phyloP scores from a whole-genome alignment of 1,284 basidiomycete genomes.

The Rhodotorula sp. region DNA sequence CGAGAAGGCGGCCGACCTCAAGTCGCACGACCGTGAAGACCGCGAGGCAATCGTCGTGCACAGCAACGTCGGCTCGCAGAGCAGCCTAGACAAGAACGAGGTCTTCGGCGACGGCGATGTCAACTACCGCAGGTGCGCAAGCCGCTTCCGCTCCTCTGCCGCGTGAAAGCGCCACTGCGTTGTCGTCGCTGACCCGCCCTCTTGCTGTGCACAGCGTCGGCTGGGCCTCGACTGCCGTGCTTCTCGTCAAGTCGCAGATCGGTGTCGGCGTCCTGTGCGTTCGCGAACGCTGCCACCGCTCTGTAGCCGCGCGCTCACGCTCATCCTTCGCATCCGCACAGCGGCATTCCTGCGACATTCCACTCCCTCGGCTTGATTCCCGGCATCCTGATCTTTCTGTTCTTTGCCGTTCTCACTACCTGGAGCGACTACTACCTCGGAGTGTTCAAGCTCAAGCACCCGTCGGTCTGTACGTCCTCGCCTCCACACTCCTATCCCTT shows the following conservation, averaged over 20 bases:
- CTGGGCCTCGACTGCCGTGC: neutral
- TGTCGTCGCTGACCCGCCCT: too few relatives aligned
- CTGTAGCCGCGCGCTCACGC: neutral
- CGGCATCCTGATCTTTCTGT: neutral
- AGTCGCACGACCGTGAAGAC: too few relatives aligned
- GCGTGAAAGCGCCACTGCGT: too few relatives aligned
- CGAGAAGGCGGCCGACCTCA: too few relatives aligned
- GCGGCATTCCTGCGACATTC: neutral
- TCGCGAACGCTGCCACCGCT: neutral
- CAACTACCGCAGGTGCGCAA: neutral
- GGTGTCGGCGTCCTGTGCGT: neutral
- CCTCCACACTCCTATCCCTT: too few relatives aligned
- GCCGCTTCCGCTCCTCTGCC: too few relatives aligned
- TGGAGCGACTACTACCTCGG: neutral
- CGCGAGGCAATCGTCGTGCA: too few relatives aligned
- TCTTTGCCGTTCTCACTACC: neutral
- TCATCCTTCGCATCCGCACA: neutral
- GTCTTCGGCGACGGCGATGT: neutral
- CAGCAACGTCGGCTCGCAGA: neutral
- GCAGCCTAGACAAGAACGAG: neutral
- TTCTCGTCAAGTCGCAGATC: neutral
- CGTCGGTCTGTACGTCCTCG: slow-evolving; percentile 9
- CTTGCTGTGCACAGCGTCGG: neutral
- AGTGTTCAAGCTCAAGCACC: slow-evolving; percentile 19
- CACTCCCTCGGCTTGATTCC: neutral